A percentile compares a stretch with the other conserved stretches of the same genome.
Evolutionary conservation across 148 eudicot genomes (phyloP).

Genomic region (Tetragonia tetragonoides): DNA sequence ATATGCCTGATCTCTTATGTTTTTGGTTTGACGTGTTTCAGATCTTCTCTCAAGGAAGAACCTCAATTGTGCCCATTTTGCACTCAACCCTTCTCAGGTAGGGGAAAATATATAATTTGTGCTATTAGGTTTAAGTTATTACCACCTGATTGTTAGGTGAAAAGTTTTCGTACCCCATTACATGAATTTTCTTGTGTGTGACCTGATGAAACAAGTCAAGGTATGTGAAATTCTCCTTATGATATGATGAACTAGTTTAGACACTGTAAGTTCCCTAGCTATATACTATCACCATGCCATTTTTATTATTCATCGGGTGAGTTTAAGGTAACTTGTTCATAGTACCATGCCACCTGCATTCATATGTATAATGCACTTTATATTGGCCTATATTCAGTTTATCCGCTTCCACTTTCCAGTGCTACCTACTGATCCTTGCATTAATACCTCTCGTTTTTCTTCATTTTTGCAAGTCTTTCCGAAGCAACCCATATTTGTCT

Average conservation of each 20-base stretch:
- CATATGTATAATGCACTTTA: neutral
- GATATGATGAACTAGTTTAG: neutral
- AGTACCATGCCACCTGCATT: neutral
- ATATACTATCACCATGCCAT: neutral
- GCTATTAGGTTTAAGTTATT: slow-evolving; percentile 2
- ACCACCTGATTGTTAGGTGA: neutral
- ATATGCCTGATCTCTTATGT: slow-evolving; percentile 6
- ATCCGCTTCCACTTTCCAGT: no score
- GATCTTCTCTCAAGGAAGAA: slow-evolving; percentile 72
- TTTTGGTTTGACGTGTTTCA: slow-evolving; percentile 29
- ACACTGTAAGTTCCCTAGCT: neutral
- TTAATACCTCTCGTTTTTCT: neutral
- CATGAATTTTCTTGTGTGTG: neutral
- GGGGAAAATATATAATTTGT: neutral
- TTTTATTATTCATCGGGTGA: neutral
- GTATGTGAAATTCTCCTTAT: neutral
- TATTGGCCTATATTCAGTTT: neutral
- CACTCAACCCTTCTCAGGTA: slow-evolving; percentile 91
- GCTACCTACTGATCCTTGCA: no score
- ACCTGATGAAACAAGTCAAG: neutral
- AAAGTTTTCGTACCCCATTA: neutral
- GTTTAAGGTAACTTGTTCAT: neutral
- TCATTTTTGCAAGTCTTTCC: neutral
- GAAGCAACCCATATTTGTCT: neutral
- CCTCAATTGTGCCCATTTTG: slow-evolving; percentile 82